phyloP scores from a whole-genome alignment of 768 basidiomycete species.

The Xanthoconium purpureum region DNA sequence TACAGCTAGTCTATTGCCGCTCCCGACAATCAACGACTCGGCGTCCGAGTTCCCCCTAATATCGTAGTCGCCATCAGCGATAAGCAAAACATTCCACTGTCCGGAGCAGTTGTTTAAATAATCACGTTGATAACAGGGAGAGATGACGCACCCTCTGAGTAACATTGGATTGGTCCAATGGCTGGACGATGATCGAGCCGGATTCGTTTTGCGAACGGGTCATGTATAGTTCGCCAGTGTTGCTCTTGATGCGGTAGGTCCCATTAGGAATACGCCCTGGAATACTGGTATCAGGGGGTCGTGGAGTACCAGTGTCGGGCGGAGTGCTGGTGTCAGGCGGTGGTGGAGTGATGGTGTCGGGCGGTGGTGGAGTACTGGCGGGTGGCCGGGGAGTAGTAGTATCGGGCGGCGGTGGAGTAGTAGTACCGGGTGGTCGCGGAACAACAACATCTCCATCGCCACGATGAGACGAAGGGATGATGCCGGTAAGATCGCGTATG shows the following conservation, averaged over 20 bases:
- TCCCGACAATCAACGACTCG: neutral
- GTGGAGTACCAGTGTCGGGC: no score
- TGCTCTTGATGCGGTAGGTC: neutral
- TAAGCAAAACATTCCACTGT: neutral
- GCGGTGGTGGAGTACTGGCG: no score
- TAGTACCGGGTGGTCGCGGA: no score
- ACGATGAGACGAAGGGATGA: neutral
- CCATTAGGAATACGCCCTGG: neutral
- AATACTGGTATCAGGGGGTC: no score
- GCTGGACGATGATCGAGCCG: neutral
- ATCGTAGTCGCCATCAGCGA: neutral
- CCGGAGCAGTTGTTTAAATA: neutral
- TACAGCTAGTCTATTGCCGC: neutral
- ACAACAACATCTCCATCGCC: neutral
- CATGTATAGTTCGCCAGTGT: neutral
- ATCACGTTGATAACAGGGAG: neutral
- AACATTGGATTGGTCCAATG: neutral
- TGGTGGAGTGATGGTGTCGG: no score
- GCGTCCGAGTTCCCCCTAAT: neutral
- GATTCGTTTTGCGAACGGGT: neutral
- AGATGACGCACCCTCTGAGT: neutral
- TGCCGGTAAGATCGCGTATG: neutral
- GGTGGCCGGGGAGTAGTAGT: no score
- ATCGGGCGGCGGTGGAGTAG: no score
- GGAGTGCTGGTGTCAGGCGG: no score